Conservation (phyloP, 2,329 filamentous ascomycete genomes). For the Colletotrichum melonis region DNA sequence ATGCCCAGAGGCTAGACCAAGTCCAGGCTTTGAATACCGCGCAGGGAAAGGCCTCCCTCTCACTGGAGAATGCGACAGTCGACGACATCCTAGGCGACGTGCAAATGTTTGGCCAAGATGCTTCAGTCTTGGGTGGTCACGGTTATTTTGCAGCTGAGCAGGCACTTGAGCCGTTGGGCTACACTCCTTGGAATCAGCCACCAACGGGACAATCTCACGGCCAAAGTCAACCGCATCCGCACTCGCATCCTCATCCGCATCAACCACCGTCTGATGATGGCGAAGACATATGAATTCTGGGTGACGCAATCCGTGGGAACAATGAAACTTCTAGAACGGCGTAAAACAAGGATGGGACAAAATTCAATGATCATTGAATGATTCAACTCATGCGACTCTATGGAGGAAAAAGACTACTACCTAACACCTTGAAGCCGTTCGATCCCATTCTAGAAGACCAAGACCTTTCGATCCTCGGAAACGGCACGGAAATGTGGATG, state of each 20-base stretch:
- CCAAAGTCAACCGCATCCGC: neutral
- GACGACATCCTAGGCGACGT: slow-evolving; percentile 34
- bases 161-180: neutral
- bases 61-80: slow-evolving; percentile 21
- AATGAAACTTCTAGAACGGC: neutral
- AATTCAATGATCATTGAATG: neutral
- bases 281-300: neutral
- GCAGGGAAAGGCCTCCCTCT: neutral
- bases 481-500: neutral
- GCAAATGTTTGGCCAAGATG: slow-evolving; percentile 32
- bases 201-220: neutral
- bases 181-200: neutral
- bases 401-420: neutral
- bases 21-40: neutral
- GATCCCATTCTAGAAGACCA: neutral
- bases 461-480: neutral
- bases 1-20: slow-evolving; percentile 37
- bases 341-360: neutral
- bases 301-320: neutral
- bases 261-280: neutral
- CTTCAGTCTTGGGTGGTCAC: neutral
- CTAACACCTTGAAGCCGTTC: too few relatives aligned
- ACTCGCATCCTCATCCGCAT: neutral
- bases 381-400: neutral
- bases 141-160: slow-evolving; percentile 10